Evolutionary conservation across 2,329 filamentous ascomycete species (phyloP).

Genomic region (Chaetomium olivaceum): DNA sequence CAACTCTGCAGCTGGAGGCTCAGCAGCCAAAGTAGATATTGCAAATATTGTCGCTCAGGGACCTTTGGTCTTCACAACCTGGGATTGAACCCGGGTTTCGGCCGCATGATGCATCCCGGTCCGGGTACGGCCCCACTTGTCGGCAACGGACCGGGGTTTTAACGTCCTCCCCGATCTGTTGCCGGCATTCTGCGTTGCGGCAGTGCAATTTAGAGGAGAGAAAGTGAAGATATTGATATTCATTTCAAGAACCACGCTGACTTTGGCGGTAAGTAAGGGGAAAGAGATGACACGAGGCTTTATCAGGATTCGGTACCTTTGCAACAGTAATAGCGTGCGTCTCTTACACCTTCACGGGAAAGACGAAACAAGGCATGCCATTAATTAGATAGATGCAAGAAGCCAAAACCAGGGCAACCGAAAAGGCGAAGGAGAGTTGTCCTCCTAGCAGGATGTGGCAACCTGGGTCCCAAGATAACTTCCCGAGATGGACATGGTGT

Average conservation of each 20-base stretch:
- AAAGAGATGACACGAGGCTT: not conserved
- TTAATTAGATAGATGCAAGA: no score
- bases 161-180: not conserved
- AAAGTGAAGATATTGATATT: not conserved
- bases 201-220: not conserved
- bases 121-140: not conserved
- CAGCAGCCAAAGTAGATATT: not conserved
- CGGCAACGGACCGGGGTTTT: not conserved
- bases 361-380: no score
- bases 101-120: not conserved
- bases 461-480: not conserved
- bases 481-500: not conserved
- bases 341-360: not conserved
- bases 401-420: no score
- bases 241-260: not conserved
- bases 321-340: no score
- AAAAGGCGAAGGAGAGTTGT: not conserved
- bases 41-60: no score
- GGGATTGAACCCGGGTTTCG: not conserved
- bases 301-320: no score
- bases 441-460: not conserved
- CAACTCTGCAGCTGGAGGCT: not conserved
- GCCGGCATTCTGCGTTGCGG: not conserved
- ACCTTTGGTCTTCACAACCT: no score
- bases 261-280: not conserved